Evolutionary conservation across 495 filamentous ascomycete species (phyloP).

Genomic region (Astrocystis sublimbata): DNA sequence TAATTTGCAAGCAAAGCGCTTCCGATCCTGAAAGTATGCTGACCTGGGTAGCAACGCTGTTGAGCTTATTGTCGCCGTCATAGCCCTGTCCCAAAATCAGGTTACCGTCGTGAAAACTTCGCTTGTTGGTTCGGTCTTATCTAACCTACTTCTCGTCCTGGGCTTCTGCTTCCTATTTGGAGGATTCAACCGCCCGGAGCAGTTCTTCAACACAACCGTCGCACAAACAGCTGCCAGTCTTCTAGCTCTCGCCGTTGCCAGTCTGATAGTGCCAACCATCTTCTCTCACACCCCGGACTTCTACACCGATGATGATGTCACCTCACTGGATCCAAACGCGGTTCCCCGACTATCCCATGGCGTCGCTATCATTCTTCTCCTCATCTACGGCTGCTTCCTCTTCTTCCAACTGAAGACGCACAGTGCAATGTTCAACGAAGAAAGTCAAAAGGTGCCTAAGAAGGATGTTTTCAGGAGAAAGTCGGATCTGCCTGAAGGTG

Average conservation of each 20-base stretch:
- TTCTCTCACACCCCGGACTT: constrained; percentile 59
- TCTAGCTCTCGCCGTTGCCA: constrained; percentile 74
- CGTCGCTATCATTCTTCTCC: constrained; percentile 70
- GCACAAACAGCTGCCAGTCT: constrained; percentile 87
- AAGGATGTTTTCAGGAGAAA: constrained; percentile 48
- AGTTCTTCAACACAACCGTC: constrained; percentile 91
- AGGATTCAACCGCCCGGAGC: constrained; percentile 74
- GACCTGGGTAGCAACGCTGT: constrained; percentile 70
- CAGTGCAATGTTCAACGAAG: constrained; percentile 67
- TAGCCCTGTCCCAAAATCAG: constrained; percentile 71
- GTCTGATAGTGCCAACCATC: constrained; percentile 79
- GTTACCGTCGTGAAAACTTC: constrained; percentile 91
- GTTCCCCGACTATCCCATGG: constrained; percentile 68
- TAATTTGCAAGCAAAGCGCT: constrained; percentile 16
- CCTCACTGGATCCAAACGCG: constrained; percentile 30
- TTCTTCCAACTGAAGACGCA: constrained; percentile 84
- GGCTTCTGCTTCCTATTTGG: constrained; percentile 94
- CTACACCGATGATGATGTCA: constrained; percentile 20
- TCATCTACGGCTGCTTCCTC: constrained; percentile 76
- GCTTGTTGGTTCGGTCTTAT: constrained; percentile 85
- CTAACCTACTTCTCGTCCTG: constrained; percentile 87
- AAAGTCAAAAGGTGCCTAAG: constrained; percentile 64
- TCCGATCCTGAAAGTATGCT: constrained; percentile 9
- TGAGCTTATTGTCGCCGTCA: constrained; percentile 86
- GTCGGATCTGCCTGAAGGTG: constrained; percentile 50